Base-by-base conservation (phyloP, 768 basidiomycete genomes). In the Boletus vinaceobasis region DNA sequence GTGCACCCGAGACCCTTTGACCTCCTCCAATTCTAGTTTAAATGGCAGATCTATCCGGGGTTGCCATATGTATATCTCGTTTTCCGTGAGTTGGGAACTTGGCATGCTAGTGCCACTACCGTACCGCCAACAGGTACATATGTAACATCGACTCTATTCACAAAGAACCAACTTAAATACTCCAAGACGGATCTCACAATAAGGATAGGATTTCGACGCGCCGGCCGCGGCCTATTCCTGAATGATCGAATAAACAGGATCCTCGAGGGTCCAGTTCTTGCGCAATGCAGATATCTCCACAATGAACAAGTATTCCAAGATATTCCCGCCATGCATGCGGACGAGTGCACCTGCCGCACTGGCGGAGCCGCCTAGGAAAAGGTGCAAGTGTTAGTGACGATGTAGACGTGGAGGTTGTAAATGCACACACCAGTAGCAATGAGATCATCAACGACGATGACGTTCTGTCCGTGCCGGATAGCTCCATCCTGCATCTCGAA, bases 401-500 rank as follows among this genome's bases (percentile, higher is more conserved):
- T 19, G 35, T 32, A 49, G 29, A 19, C 38, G n/a, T 35, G 23
- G 29, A 36, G 39, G 14, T 6, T 13, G 48, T 17, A 31, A 23
- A n/a, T 17, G n/a, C n/a, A 58, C 79, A 40, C 59, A 90, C 95
- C 96, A 31, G 96, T 98, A 0, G 97, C 97, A 59, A 99, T 91
- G 38, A 99, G 79, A 71, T 99, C 97, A 72, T 99, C 97, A 27
- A 99, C 77, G 42, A 99, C 78, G 43, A 99, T 70, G 21, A 94
- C 92, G 56, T 76, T 88, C 68, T 94, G 87, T 29, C 93, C 93
- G 5, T 86, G 79, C 60, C 81, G 73, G 66, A 99, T 90, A 10
- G 88, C 86, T 49, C 86, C 90, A 19, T 82, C 79, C 73, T 98
- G 97, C 83, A 98, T 94, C 73, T 98, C 93, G 63, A 98, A 97